These are phyloP conservation scores for Colletotrichum spaethianum DNA, from an alignment of 2,329 filamentous ascomycete genomes.

Conservation along the genomic window DNA sequence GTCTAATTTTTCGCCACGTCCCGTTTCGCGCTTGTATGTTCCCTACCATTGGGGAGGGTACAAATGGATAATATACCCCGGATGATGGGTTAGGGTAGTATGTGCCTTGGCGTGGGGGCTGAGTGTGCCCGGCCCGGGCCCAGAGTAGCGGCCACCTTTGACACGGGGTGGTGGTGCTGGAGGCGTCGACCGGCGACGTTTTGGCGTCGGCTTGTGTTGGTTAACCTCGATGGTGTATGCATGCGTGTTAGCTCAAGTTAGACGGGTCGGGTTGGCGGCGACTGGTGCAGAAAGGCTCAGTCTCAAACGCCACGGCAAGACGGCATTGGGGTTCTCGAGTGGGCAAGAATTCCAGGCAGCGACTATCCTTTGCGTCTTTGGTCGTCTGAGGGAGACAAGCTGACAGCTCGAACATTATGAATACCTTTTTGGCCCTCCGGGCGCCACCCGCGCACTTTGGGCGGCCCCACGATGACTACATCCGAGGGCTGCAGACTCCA, in stretches of 20 bases:
- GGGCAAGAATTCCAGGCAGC: neutral
- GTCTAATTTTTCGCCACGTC: neutral
- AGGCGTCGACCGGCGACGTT: neutral
- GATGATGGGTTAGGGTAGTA: conserved; percentile 22
- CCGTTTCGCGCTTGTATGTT: neutral
- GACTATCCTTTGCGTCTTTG: no score
- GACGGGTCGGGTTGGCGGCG: neutral
- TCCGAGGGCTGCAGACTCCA: neutral
- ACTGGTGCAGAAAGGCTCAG: neutral
- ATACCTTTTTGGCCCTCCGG: neutral
- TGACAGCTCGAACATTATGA: neutral
- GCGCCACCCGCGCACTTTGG: neutral
- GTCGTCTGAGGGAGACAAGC: neutral
- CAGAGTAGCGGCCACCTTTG: neutral
- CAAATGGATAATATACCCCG: neutral
- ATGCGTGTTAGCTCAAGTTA: neutral
- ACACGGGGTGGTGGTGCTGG: neutral
- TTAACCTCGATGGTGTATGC: neutral
- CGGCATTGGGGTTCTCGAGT: neutral
- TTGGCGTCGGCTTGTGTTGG: neutral
- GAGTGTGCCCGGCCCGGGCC: neutral
- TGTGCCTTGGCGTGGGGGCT: conserved; percentile 11
- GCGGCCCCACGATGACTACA: neutral
- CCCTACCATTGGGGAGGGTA: neutral
- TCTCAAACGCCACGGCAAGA: neutral